These are phyloP conservation scores for Tilletiaria anomala DNA, from an alignment of 1,284 basidiomycete species.

Conservation along the genomic window DNA sequence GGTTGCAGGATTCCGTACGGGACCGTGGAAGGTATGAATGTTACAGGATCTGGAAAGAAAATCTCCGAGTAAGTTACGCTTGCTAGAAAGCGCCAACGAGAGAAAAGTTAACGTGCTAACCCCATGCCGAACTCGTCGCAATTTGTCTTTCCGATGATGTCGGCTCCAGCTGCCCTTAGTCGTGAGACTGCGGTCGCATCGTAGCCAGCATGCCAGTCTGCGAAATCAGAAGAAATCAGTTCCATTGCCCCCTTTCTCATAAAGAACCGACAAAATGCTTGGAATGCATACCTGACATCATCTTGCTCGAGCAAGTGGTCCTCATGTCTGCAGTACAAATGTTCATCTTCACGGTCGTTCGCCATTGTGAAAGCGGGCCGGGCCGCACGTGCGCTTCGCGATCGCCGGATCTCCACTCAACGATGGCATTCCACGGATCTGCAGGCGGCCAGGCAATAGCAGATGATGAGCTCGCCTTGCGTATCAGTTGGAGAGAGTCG, in stretches of 20 bases:
- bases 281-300: too few relatives aligned
- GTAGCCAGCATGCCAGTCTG: constrained; percentile 43
- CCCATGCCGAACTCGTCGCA: constrained; percentile 99
- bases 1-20: constrained; percentile 22
- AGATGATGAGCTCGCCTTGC: too few relatives aligned
- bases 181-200: constrained; percentile 69
- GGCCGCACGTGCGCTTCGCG: neutral
- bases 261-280: too few relatives aligned
- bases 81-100: too few relatives aligned
- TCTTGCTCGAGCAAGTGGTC: neutral
- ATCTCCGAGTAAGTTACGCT: too few relatives aligned
- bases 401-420: neutral
- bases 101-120: too few relatives aligned
- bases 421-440: neutral
- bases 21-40: constrained; percentile 21
- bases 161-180: constrained; percentile 54
- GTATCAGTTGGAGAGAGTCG: too few relatives aligned
- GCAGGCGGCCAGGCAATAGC: too few relatives aligned
- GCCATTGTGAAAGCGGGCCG: neutral
- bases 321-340: neutral
- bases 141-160: constrained; percentile 74
- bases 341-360: neutral
- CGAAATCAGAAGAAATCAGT: too few relatives aligned
- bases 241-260: too few relatives aligned
- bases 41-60: too few relatives aligned